Conservation (phyloP, 2,329 filamentous ascomycete genomes). For the Epichloe glyceriae region DNA sequence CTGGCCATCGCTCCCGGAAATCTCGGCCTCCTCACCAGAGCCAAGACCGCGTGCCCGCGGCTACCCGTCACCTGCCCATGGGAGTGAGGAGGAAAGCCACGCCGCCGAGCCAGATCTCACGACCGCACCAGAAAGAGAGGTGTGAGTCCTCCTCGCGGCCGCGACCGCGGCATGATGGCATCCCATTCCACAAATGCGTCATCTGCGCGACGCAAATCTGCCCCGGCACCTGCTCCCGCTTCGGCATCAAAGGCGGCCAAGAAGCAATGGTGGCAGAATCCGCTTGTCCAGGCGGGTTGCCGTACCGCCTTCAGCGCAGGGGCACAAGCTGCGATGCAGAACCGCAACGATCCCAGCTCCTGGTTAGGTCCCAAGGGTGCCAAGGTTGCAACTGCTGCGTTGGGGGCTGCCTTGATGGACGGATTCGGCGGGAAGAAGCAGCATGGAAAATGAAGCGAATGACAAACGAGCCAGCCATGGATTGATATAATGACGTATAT, state of each 20-base stretch:
- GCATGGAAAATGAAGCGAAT: neutral
- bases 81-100: constrained; percentile 10
- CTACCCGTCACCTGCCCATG: constrained; percentile 6
- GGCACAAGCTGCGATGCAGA: constrained; percentile 33
- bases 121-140: constrained; percentile 10
- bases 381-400: constrained; percentile 33
- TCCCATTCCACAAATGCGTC: constrained; percentile 6
- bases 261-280: constrained; percentile 24
- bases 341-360: constrained; percentile 29
- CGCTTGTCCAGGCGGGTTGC: constrained; percentile 27
- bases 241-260: constrained; percentile 15
- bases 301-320: constrained; percentile 34
- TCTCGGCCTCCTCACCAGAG: constrained; percentile 4
- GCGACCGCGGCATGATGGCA: constrained; percentile 1
- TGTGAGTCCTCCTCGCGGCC: constrained; percentile 12
- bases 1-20: neutral
- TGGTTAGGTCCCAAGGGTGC: constrained; percentile 37
- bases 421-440: constrained; percentile 25
- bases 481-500: neutral
- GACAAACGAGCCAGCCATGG: neutral
- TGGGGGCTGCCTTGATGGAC: constrained; percentile 36
- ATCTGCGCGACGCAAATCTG: constrained; percentile 7
- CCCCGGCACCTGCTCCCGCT: constrained; percentile 4
- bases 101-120: constrained; percentile 14
- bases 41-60: constrained; percentile 1